These are phyloP conservation scores for Pichia eremophila DNA, from an alignment of 805 yeast genomes.

Conservation along the genomic window DNA sequence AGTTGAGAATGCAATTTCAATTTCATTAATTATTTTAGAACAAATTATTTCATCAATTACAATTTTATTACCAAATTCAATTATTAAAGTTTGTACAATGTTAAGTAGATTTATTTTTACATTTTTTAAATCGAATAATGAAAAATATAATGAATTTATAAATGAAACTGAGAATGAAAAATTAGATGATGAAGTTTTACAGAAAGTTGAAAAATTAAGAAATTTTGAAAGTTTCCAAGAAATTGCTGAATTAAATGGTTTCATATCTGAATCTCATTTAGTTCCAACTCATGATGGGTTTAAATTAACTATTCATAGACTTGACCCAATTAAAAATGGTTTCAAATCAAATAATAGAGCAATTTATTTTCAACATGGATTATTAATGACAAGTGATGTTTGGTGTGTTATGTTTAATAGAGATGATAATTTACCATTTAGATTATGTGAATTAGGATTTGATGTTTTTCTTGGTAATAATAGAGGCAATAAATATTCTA, in stretches of 20 bases:
- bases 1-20: constrained; percentile 16
- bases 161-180: constrained; percentile 7
- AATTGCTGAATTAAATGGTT: constrained; percentile 62
- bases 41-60: constrained; percentile 20
- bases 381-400: constrained; percentile 80
- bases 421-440: constrained; percentile 56
- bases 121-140: constrained; percentile 14
- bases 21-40: constrained; percentile 19
- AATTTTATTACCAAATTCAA: constrained; percentile 17
- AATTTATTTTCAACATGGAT: constrained; percentile 84
- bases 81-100: constrained; percentile 17
- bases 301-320: constrained; percentile 63
- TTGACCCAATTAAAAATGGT: constrained; percentile 31
- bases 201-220: constrained; percentile 29
- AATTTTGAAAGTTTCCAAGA: constrained; percentile 48
- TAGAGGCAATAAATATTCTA: constrained; percentile 86
- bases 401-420: constrained; percentile 35
- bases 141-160: constrained; percentile 18
- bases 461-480: constrained; percentile 95
- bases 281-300: constrained; percentile 74
- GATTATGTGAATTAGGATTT: constrained; percentile 70
- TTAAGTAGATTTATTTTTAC: constrained; percentile 15
- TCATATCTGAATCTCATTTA: constrained; percentile 63
- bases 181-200: constrained; percentile 11
- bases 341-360: constrained; percentile 34